Percentiles rank a stretch among this genome's conserved stretches.
Conservation (phyloP, 2,329 filamentous ascomycete genomes). For the Akanthomyces lecanii region DNA sequence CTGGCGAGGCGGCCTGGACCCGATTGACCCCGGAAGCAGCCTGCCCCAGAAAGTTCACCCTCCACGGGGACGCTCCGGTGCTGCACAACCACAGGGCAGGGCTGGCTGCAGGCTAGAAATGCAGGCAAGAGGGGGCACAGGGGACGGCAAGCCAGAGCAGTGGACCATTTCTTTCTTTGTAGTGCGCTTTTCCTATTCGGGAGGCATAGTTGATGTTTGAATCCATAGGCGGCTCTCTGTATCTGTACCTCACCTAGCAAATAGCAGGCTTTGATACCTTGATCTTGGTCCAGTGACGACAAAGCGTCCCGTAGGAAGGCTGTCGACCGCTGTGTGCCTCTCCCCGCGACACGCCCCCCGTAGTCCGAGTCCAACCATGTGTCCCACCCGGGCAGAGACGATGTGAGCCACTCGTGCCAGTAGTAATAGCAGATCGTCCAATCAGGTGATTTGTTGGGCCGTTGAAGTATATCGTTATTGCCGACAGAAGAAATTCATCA, state of each 20-base stretch:
- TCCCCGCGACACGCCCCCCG: constrained; percentile 5
- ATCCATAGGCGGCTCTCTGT: neutral
- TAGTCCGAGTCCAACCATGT: neutral
- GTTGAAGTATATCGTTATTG: neutral
- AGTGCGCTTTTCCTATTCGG: constrained; percentile 16
- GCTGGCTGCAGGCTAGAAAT: neutral
- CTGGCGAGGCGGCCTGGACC: neutral
- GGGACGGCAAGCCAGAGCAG: constrained; percentile 1
- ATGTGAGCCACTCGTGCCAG: neutral
- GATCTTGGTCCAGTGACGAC: neutral
- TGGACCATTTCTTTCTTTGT: constrained; percentile 5
- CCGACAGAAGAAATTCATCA: constrained; percentile 3
- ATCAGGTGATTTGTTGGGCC: neutral
- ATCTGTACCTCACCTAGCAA: constrained; percentile 8
- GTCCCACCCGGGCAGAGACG: neutral
- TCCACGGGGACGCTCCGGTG: neutral
- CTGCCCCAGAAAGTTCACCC: neutral
- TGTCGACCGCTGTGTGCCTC: neutral
- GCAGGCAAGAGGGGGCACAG: constrained; percentile 9
- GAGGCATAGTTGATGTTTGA: constrained; percentile 1
- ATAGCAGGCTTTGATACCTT: constrained; percentile 6
- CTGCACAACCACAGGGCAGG: neutral
- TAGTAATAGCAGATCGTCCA: neutral
- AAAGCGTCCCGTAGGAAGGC: too few species aligned
- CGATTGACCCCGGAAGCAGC: neutral